Percentiles rank a stretch among this genome's conserved stretches.
phyloP scores from a whole-genome alignment of 257 asterid species.

The Ophiorrhiza pumila region DNA sequence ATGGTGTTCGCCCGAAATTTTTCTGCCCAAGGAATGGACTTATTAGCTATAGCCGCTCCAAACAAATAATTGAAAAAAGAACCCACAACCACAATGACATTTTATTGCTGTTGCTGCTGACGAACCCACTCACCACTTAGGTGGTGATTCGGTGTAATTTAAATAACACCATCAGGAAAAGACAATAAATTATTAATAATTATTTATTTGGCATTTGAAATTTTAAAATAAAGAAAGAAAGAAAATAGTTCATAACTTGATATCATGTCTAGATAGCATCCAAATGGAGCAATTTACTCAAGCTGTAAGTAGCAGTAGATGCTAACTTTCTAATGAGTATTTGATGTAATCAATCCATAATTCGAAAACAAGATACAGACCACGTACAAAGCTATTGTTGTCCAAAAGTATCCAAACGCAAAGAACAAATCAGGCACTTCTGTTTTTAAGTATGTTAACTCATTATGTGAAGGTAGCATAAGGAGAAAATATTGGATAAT shows the following conservation, averaged over 20 bases:
- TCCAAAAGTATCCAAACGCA: no score
- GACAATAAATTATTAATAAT: neutral
- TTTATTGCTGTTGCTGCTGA: neutral
- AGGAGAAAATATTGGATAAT: no score
- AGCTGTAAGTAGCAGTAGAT: neutral
- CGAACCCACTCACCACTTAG: neutral
- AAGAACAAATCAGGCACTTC: no score
- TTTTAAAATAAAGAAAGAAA: no score
- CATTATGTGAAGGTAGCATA: no score
- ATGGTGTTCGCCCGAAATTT: constrained; percentile 40
- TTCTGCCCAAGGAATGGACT: constrained; percentile 72
- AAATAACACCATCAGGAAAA: neutral
- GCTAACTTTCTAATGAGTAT: neutral
- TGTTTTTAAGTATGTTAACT: no score
- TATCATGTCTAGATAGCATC: no score
- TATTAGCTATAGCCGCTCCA: constrained; percentile 21
- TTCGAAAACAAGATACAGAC: no score
- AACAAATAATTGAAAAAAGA: neutral
- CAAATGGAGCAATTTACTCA: no score
- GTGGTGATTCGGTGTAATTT: neutral
- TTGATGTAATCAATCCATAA: neutral
- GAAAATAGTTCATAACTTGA: no score
- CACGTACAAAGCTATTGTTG: no score
- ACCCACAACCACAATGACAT: neutral
- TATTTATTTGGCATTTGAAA: neutral